phyloP scores from a whole-genome alignment of 2,329 filamentous ascomycete species.

The Chrysosporium keratinophilum region DNA sequence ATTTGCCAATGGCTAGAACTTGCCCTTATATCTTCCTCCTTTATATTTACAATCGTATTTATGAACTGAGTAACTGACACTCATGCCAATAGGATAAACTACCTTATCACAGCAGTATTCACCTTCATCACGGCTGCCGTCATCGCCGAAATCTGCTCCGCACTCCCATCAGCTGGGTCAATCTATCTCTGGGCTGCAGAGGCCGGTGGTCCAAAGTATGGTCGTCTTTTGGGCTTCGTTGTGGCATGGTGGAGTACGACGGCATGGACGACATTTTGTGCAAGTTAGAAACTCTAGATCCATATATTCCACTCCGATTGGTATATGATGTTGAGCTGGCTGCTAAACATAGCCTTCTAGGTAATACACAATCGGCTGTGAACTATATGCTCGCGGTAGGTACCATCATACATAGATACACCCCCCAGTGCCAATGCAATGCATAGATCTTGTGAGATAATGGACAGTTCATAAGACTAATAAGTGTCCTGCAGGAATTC shows the following conservation, averaged over 20 bases:
- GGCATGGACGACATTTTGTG: constrained; percentile 51
- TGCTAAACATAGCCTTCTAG: constrained; percentile 17
- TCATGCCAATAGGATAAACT: constrained; percentile 43
- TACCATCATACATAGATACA: background rate
- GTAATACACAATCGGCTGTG: constrained; percentile 42
- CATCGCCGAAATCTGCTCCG: constrained; percentile 51
- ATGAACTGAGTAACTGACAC: no score
- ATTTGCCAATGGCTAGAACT: no score
- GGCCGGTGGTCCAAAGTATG: constrained; percentile 45
- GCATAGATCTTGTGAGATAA: background rate
- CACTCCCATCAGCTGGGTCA: constrained; percentile 48
- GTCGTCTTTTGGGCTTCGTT: constrained; percentile 49
- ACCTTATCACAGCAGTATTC: constrained; percentile 50
- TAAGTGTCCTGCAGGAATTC: constrained; percentile 38
- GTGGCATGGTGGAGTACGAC: constrained; percentile 57
- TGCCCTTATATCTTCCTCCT: background rate
- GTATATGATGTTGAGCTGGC: background rate
- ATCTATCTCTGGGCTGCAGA: constrained; percentile 55
- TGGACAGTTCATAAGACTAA: constrained; percentile 13
- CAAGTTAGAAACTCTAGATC: constrained; percentile 29
- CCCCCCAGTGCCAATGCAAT: no score
- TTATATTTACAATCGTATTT: no score
- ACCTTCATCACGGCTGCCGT: constrained; percentile 52
- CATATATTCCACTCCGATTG: background rate
- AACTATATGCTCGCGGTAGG: constrained; percentile 46